Evolutionary conservation across 75 land plant species (phyloP).

Genomic region (Pinus tabuliformis): DNA sequence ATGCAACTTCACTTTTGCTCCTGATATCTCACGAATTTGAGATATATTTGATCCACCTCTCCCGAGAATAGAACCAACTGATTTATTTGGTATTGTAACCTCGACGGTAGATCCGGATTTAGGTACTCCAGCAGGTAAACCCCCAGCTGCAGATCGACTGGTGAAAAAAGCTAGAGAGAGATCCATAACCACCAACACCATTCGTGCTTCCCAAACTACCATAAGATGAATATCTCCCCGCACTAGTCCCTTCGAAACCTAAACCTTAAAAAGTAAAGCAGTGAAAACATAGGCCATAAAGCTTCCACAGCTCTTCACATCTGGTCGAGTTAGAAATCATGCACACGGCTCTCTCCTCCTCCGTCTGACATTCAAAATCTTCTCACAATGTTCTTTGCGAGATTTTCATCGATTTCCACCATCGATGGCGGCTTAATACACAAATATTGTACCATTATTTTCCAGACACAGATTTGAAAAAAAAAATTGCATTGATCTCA

Average conservation of each 20-base stretch:
- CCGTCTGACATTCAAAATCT: no score
- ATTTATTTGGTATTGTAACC: conserved; percentile 26
- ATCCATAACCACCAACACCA: conserved; percentile 3
- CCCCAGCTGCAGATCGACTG: neutral
- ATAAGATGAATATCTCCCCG: neutral
- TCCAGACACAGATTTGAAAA: no score
- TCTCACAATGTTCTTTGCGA: no score
- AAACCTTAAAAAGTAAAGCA: no score
- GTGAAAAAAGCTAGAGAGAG: conserved; percentile 9
- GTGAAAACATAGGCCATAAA: no score
- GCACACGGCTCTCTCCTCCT: no score
- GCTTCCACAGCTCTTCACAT: no score
- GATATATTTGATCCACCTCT: conserved; percentile 35
- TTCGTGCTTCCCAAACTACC: neutral
- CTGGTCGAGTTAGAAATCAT: no score
- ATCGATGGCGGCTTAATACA: no score
- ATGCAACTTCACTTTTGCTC: conserved; percentile 58
- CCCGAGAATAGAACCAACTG: conserved; percentile 42
- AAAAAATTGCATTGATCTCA: no score
- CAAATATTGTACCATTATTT: no score
- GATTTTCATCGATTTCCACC: no score
- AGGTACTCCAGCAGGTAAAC: neutral
- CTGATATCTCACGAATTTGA: conserved; percentile 57
- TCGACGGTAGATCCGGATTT: neutral
- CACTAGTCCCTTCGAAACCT: conserved; percentile 14